Evolutionary conservation across 2,329 filamentous ascomycete species (phyloP), one percentile per base, ranked within the genome.

Genomic region (Calonectria montana): DNA sequence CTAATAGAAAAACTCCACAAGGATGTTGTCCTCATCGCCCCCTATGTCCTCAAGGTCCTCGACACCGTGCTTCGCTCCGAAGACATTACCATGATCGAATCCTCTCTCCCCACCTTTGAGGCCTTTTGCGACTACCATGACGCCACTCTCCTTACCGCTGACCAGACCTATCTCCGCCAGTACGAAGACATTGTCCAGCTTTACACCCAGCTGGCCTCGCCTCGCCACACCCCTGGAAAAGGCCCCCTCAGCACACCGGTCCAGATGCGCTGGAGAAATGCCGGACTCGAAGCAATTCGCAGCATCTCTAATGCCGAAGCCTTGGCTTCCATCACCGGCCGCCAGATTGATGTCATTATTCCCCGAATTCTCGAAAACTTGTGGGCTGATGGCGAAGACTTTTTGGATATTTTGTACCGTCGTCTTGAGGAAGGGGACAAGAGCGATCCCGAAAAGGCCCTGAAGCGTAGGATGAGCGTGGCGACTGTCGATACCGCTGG

Each of bases 1-100:
- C 89, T 99, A 78, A 95, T 98, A 83, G 96, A 98, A 81, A 98
- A 98, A 85, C 91, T 94, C 50, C 94, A 95, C 72, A 94, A 96
- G 82, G 96, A 98, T 82, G 91, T 98, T 61, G 94, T 95, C 64
- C 91, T 99, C 64, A 97, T 97, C 82, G 95, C 95, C 59, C 90
- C 91, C 74, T 94, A 94, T 80, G 92, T 98, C 68, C 91, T 98
- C 81, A 94, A 93, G 78, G 94, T 98, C 75, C 90, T 98, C 80
- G 91, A 93, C 75, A 92, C 92, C 68, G 93, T 98, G 78, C 90
- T 98, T 66, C 91, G 91, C 72, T 97, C 95, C 74, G 92, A 93
- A 82, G 95, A 98, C 82, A 93, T 98, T 74, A 94, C 93, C 77
- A 94, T 98, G 92, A 92, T 97, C 73, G 96, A 98, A 84, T 95